phyloP scores from a whole-genome alignment of 2,329 filamentous ascomycete genomes.

The Periconia digitata region DNA sequence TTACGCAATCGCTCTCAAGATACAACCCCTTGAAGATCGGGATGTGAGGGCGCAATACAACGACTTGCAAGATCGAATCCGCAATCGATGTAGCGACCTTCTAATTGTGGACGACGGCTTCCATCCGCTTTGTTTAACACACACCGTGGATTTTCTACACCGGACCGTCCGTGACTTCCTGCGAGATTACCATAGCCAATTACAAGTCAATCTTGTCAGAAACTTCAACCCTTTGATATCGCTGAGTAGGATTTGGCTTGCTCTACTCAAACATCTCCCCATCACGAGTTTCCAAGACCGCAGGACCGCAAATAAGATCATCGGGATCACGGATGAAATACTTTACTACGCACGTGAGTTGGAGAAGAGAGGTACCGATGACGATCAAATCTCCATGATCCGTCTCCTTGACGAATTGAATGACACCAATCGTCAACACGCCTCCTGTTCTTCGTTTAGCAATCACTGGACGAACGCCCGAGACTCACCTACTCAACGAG shows the following conservation, averaged over 20 bases:
- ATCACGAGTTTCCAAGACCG: neutral
- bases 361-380: neutral
- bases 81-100: constrained; percentile 21
- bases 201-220: neutral
- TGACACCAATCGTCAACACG: constrained; percentile 10
- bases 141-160: constrained; percentile 16
- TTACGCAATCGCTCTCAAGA: constrained; percentile 2
- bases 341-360: constrained; percentile 11
- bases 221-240: constrained; percentile 7
- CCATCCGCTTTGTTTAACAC: constrained; percentile 11
- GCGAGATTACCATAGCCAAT: constrained; percentile 6
- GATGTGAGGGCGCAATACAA: neutral
- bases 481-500: neutral
- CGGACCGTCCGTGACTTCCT: constrained; percentile 21
- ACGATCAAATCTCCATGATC: neutral
- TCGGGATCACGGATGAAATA: constrained; percentile 9
- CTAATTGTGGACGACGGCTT: constrained; percentile 12
- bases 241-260: constrained; percentile 8
- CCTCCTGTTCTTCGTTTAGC: neutral
- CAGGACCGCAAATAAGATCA: neutral
- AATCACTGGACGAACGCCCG: constrained; percentile 15
- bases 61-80: constrained; percentile 8
- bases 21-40: neutral
- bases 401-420: constrained; percentile 12
- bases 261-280: constrained; percentile 7